These are phyloP conservation scores for Emericellopsis cladophorae DNA, from an alignment of 2,329 filamentous ascomycete genomes.

Conservation along the genomic window DNA sequence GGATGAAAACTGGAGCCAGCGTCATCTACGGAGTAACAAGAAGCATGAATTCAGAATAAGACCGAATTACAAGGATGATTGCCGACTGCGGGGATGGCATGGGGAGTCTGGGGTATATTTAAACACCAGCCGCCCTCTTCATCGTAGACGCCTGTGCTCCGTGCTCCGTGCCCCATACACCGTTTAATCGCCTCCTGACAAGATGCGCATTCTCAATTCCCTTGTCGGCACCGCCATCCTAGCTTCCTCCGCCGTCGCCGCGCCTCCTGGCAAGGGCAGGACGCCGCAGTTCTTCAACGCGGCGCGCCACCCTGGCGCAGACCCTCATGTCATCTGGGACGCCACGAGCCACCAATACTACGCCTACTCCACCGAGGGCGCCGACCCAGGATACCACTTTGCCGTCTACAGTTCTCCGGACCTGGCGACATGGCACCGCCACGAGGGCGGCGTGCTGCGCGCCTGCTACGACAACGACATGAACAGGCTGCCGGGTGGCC, in stretches of 20 bases:
- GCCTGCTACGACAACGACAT: slow-evolving; percentile 16
- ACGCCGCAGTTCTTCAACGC: slow-evolving; percentile 19
- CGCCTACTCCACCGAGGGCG: slow-evolving; percentile 21
- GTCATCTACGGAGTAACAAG: too few species aligned
- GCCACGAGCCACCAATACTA: slow-evolving; percentile 15
- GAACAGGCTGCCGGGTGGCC: slow-evolving; percentile 14
- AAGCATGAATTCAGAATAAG: too few species aligned
- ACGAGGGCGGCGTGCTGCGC: slow-evolving; percentile 17
- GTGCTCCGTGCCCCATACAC: too few species aligned
- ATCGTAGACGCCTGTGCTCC: too few species aligned
- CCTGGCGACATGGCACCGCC: slow-evolving; percentile 19
- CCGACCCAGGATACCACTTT: slow-evolving; percentile 16
- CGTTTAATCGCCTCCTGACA: too few species aligned
- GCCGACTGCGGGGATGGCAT: too few species aligned
- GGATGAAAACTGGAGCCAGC: too few species aligned
- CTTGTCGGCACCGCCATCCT: background rate
- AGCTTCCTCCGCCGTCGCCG: background rate
- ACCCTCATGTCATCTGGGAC: slow-evolving; percentile 19
- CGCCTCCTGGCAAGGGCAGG: background rate
- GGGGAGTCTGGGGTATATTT: too few species aligned
- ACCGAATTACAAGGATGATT: too few species aligned
- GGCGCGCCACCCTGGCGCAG: slow-evolving; percentile 16
- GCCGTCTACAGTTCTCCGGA: slow-evolving; percentile 22
- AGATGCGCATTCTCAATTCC: background rate
- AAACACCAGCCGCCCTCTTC: too few species aligned